Base-by-base conservation (phyloP, 2,329 filamentous ascomycete genomes). In the Pseudogymnoascus sp. region DNA sequence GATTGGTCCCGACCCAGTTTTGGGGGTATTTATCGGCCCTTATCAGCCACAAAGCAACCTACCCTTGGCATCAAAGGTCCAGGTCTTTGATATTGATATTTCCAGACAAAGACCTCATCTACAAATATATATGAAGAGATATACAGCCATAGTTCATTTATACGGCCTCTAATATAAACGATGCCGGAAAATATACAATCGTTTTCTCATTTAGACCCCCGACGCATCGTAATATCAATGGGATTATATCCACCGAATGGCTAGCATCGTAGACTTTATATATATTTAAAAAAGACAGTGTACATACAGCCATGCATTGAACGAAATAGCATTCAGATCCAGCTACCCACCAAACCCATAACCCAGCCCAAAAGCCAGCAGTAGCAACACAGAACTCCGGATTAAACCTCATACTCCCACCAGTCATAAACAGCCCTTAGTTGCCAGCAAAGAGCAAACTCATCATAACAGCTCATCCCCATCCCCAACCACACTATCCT, bases 401-500 rank as follows among this genome's bases (percentile, higher is more conserved):
- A 54, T 54, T 16, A 14, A 50, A 16, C 47, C 47, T 33, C 47
- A 35, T 54, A 54, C 47, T 33, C 47, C 28, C 47, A 30, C 28
- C 47, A 30, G 5, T 54, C 47, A 54, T 54, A 54, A 35, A 5
- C n/a, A n/a, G 11, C 47, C 47, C n/a, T 18, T 35, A 28, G 28
- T 4, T 14, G 8, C 28, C n/a, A 28, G 1, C 2, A 28, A 30
- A 30, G 3, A 30, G 2, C 14, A 35, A 35, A 6, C 57, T 2
- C 35, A 61, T 81, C 70, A 87, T 67, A 88, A 81, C 62, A 96
- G 78, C 72, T 94, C 90, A 73, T 96, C 91, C 50, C 85, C 88
- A 16, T 88, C 88, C 67, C 84, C 86, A 20, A 86, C 85, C 30
- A 89, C 86, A 70, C 91, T 93, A 68, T 88, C 82, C 72, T 90